A percentile compares a stretch with the other conserved stretches of the same genome.
Evolutionary conservation across 495 filamentous ascomycete genomes (phyloP).

Genomic region (Penicillium paxilli): DNA sequence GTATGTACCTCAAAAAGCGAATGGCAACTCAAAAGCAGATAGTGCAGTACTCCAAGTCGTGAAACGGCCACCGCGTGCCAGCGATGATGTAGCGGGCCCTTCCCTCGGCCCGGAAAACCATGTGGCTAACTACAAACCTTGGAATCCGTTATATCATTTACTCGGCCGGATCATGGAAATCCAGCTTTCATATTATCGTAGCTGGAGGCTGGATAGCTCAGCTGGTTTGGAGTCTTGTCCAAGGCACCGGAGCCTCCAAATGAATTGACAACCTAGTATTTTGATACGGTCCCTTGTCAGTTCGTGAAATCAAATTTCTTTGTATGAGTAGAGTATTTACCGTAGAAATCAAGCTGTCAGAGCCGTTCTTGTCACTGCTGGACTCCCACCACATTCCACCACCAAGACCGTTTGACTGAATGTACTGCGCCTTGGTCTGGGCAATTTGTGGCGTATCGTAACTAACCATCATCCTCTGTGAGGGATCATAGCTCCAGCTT

Average conservation of each 20-base stretch:
- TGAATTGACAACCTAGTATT: conserved; percentile 28
- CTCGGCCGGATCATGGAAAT: too few relatives aligned
- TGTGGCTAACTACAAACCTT: too few relatives aligned
- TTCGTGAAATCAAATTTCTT: background rate
- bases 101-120: too few relatives aligned
- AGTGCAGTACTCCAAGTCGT: background rate
- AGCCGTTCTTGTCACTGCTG: conserved; percentile 64
- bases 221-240: conserved; percentile 29
- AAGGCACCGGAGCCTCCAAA: conserved; percentile 29
- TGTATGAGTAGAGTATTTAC: conserved; percentile 28
- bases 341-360: conserved; percentile 60
- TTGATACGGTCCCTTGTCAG: background rate
- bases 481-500: conserved; percentile 68
- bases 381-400: conserved; percentile 94
- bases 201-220: conserved; percentile 32
- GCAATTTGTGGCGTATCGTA: conserved; percentile 71
- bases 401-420: conserved; percentile 62
- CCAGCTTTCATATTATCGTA: conserved; percentile 35
- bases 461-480: conserved; percentile 61
- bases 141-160: too few relatives aligned
- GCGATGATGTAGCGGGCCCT: too few relatives aligned
- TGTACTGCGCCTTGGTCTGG: conserved; percentile 62
- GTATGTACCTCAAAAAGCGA: conserved; percentile 4
- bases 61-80: too few relatives aligned
- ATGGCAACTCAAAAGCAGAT: background rate